These are phyloP conservation scores for Solanum rostratum DNA, from an alignment of 257 asterid species.

Conservation along the genomic window DNA sequence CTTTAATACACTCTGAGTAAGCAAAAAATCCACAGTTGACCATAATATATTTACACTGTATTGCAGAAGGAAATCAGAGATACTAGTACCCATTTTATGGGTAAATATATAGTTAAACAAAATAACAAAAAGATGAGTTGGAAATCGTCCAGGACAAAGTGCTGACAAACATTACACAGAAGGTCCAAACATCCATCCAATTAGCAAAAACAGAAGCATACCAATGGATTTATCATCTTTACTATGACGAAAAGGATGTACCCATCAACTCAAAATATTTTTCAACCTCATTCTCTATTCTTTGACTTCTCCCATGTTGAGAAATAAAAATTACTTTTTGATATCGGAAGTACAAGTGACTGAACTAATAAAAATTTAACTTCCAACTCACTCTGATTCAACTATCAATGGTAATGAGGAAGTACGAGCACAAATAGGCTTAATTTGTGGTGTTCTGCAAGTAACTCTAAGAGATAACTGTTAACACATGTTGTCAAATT, in stretches of 20 bases:
- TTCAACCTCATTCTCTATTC: not conserved
- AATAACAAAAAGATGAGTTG: not conserved
- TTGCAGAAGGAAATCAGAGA: not conserved
- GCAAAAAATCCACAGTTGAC: not conserved
- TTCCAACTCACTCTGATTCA: slow-evolving; percentile 70
- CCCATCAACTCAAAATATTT: not conserved
- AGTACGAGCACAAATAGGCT: slow-evolving; percentile 72
- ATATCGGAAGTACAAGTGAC: not conserved
- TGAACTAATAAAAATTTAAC: not conserved
- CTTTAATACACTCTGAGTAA: not conserved
- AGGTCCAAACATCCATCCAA: not conserved
- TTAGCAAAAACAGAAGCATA: not conserved
- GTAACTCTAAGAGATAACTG: slow-evolving; percentile 45
- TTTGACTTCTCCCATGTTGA: not conserved
- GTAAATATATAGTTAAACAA: not conserved
- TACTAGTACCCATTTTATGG: not conserved
- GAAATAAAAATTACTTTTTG: not conserved
- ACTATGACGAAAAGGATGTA: not conserved
- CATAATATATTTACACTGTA: not conserved
- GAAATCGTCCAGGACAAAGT: not conserved
- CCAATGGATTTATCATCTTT: not conserved
- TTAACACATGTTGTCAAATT: not conserved
- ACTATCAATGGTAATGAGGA: slow-evolving; percentile 52
- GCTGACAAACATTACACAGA: not conserved
- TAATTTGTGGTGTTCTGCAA: slow-evolving; percentile 61